Evolutionary conservation across 208 protist genomes (phyloP).

Genomic region (Leptomonas seymouri): DNA sequence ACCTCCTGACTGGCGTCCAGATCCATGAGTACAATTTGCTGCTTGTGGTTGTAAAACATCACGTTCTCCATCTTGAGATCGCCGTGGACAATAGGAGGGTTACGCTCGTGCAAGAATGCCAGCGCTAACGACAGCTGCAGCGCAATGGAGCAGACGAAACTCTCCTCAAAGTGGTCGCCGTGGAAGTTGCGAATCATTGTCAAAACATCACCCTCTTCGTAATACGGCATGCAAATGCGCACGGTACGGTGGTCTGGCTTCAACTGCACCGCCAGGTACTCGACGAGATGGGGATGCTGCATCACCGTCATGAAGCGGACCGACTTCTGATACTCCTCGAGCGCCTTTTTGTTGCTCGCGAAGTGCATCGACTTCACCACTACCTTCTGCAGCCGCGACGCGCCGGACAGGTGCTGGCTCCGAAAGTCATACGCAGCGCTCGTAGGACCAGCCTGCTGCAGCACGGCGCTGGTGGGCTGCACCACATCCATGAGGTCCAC

Average conservation of each 20-base stretch:
- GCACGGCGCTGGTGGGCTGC: slow-evolving; percentile 35
- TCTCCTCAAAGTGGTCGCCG: slow-evolving; percentile 55
- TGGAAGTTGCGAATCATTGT: slow-evolving; percentile 47
- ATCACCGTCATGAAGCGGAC: slow-evolving; percentile 79
- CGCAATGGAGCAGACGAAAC: slow-evolving; percentile 54
- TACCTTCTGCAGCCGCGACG: slow-evolving; percentile 34
- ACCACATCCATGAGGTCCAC: slow-evolving; percentile 49
- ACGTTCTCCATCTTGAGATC: slow-evolving; percentile 85
- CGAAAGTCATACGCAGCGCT: slow-evolving; percentile 34
- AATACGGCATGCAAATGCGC: slow-evolving; percentile 80
- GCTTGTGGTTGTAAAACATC: slow-evolving; percentile 57
- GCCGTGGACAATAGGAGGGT: slow-evolving; percentile 81
- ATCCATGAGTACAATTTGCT: slow-evolving; percentile 81
- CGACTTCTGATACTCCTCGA: slow-evolving; percentile 60
- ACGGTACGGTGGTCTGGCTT: slow-evolving; percentile 46
- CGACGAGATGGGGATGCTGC: slow-evolving; percentile 61
- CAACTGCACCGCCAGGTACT: slow-evolving; percentile 79
- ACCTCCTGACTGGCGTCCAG: slow-evolving; percentile 70
- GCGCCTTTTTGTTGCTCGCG: slow-evolving; percentile 28
- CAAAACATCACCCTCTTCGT: slow-evolving; percentile 63
- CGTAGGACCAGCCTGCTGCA: slow-evolving; percentile 27
- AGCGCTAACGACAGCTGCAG: slow-evolving; percentile 66
- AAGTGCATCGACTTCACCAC: slow-evolving; percentile 74
- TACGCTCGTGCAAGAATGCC: slow-evolving; percentile 71
- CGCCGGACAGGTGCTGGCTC: slow-evolving; percentile 30